Percentiles rank a stretch among this genome's conserved stretches.
phyloP scores from a whole-genome alignment of 768 basidiomycete species.

The Paxillus involutus region DNA sequence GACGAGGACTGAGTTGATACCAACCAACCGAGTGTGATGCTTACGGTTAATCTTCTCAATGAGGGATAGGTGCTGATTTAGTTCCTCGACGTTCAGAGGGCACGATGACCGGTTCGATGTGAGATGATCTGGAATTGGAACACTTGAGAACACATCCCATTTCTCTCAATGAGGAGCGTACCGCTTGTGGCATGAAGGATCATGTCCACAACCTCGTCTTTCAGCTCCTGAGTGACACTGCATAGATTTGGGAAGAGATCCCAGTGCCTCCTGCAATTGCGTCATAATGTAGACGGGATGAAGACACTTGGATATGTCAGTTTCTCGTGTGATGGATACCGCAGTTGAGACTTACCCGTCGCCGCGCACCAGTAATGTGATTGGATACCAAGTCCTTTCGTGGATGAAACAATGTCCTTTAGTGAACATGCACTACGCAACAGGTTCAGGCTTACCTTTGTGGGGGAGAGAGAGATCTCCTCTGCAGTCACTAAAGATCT shows the following conservation, averaged over 20 bases:
- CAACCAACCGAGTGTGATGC: not conserved
- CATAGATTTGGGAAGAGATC: constrained; percentile 30
- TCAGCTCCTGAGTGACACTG: constrained; percentile 22
- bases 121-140: constrained; percentile 17
- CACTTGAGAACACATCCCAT: not conserved
- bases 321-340: not conserved
- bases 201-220: constrained; percentile 24
- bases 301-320: constrained; percentile 4
- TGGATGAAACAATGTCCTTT: not conserved
- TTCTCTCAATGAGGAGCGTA: constrained; percentile 1
- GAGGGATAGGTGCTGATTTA: constrained; percentile 25
- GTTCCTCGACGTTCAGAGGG: constrained; percentile 16
- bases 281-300: not conserved
- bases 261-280: constrained; percentile 34
- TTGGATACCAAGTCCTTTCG: constrained; percentile 33
- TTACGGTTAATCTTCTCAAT: constrained; percentile 25
- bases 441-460: constrained; percentile 16
- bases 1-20: not conserved
- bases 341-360: constrained; percentile 6
- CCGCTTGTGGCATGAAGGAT: constrained; percentile 29
- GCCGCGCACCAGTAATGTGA: constrained; percentile 36
- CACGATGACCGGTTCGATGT: constrained; percentile 28
- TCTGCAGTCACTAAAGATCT: constrained; percentile 29
- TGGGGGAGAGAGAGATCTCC: constrained; percentile 20
- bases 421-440: not conserved